Evolutionary conservation across 2,329 filamentous ascomycete genomes (phyloP).

Genomic region (Ascochyta viciae-villosae): DNA sequence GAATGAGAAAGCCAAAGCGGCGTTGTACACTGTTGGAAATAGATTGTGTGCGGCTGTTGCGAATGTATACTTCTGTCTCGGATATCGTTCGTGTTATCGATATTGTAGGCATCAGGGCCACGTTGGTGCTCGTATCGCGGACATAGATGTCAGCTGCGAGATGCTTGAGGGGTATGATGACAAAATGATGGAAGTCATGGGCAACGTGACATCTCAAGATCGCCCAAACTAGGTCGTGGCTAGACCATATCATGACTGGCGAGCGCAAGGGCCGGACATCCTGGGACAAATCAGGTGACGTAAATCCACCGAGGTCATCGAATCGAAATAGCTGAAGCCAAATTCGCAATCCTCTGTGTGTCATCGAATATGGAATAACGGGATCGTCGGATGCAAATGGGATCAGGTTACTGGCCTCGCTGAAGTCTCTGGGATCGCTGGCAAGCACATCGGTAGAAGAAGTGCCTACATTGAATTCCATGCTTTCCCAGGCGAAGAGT

Average conservation of each 20-base stretch:
- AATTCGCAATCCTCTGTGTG: slow-evolving; percentile 23
- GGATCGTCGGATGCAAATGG: slow-evolving; percentile 18
- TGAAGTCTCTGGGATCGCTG: slow-evolving; percentile 19
- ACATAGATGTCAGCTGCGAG: slow-evolving; percentile 16
- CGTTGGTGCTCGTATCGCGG: slow-evolving; percentile 11
- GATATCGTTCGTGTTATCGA: too few relatives aligned
- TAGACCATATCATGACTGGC: slow-evolving; percentile 17
- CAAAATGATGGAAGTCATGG: slow-evolving; percentile 16
- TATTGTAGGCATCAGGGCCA: slow-evolving; percentile 2
- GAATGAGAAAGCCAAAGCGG: slow-evolving; percentile 21
- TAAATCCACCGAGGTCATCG: neutral
- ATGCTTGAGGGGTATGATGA: slow-evolving; percentile 18
- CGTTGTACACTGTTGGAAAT: slow-evolving; percentile 12
- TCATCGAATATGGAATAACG: slow-evolving; percentile 17
- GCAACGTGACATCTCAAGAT: slow-evolving; percentile 17
- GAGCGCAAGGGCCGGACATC: slow-evolving; percentile 11
- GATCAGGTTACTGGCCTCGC: slow-evolving; percentile 8
- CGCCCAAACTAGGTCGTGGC: slow-evolving; percentile 13
- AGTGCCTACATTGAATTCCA: neutral
- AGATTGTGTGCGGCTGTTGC: slow-evolving; percentile 10
- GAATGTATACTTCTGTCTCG: slow-evolving; percentile 20
- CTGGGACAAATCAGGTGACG: neutral
- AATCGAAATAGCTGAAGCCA: slow-evolving; percentile 8
- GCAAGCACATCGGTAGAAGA: slow-evolving; percentile 18
- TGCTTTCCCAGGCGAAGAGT: slow-evolving; percentile 25